phyloP scores from a whole-genome alignment of 164 flowering plant species.

The Magnolia kwangsiensis region DNA sequence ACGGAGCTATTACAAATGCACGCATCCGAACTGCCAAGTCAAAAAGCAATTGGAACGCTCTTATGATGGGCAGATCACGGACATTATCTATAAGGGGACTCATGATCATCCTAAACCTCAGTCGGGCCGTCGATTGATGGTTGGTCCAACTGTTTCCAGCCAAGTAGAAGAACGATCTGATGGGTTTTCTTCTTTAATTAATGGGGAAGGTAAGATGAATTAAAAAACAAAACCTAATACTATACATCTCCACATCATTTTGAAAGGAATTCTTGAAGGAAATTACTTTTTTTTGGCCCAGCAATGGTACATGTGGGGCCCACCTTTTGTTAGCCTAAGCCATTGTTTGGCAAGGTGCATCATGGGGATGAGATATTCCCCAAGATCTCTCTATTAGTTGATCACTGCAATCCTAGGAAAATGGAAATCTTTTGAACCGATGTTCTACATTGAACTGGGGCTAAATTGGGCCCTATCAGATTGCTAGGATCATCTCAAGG shows the following conservation, averaged over 20 bases:
- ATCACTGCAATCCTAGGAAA: not conserved
- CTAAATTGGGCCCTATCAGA: not conserved
- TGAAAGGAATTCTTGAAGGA: not conserved
- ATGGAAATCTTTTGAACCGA: not conserved
- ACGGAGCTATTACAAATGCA: slow-evolving; percentile 71
- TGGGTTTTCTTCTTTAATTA: slow-evolving; percentile 16
- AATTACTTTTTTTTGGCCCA: not conserved
- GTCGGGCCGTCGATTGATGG: slow-evolving; percentile 28
- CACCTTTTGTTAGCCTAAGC: not conserved
- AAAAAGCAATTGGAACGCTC: slow-evolving; percentile 70
- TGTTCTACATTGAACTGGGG: not conserved
- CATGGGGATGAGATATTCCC: not conserved
- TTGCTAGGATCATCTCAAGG: not conserved
- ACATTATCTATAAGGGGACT: slow-evolving; percentile 54
- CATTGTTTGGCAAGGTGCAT: not conserved
- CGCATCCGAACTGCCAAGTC: slow-evolving; percentile 56
- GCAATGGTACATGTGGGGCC: not conserved
- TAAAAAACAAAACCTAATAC: not conserved
- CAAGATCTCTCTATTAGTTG: not conserved
- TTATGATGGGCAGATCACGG: slow-evolving; percentile 52
- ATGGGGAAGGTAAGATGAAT: slow-evolving; percentile 35
- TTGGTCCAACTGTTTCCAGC: slow-evolving; percentile 24
- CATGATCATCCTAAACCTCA: slow-evolving; percentile 71
- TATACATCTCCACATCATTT: not conserved
- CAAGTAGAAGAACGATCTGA: slow-evolving; percentile 25